Percentiles rank a stretch among this genome's conserved stretches.
Conservation (phyloP, 2,329 filamentous ascomycete species). For the Trichoderma citrinoviride region DNA sequence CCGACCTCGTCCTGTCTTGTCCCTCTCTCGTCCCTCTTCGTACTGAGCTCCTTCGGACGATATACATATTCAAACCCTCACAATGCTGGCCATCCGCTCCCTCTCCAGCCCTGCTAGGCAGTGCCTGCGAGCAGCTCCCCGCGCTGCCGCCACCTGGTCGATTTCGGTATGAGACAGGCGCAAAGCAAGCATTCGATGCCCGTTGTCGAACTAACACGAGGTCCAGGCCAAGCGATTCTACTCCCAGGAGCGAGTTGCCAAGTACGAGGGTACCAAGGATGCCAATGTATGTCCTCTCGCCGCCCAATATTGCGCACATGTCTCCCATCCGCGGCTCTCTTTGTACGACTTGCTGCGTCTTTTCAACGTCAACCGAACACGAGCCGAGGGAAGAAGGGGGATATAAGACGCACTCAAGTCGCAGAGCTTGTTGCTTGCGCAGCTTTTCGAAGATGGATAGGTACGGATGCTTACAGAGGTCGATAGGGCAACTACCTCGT, state of each 20-base stretch:
- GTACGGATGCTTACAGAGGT: conserved; percentile 28
- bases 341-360: neutral
- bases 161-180: conserved; percentile 33
- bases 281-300: conserved; percentile 65
- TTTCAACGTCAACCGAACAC: conserved; percentile 26
- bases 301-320: conserved; percentile 19
- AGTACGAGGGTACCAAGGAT: conserved; percentile 90
- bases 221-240: conserved; percentile 58
- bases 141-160: conserved; percentile 46
- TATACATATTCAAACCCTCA: conserved; percentile 38
- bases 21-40: conserved; percentile 22
- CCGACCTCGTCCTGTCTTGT: conserved; percentile 26
- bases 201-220: neutral
- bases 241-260: conserved; percentile 74
- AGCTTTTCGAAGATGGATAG: conserved; percentile 18
- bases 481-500: conserved; percentile 88
- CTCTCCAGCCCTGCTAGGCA: conserved; percentile 73
- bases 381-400: neutral
- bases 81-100: conserved; percentile 80
- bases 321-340: conserved; percentile 26
- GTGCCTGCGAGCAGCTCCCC: conserved; percentile 68
- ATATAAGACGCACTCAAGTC: conserved; percentile 43
- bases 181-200: conserved; percentile 14
- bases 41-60: neutral
- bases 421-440: neutral